These are phyloP conservation scores for Cardamine chenopodiifolia DNA, from an alignment of 345 rosid species.

Conservation along the genomic window DNA sequence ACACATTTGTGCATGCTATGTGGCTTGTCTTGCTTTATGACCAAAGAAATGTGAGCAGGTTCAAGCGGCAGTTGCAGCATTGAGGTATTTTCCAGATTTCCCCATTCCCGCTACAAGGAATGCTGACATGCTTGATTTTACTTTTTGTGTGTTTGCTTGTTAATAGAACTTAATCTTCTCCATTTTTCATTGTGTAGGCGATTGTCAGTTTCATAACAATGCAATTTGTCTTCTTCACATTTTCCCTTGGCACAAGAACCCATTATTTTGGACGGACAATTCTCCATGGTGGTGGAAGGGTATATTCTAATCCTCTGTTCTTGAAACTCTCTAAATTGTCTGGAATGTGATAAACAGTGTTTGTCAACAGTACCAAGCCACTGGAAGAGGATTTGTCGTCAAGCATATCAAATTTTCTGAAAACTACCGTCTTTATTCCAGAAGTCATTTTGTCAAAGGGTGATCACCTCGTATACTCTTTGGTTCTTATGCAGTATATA, in stretches of 20 bases:
- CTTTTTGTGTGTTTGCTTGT: slow-evolving; percentile 10
- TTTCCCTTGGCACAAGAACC: slow-evolving; percentile 91
- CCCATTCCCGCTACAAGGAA: slow-evolving; percentile 66
- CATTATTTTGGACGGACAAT: slow-evolving; percentile 97
- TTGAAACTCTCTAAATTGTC: neutral
- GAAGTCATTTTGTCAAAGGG: slow-evolving; percentile 98
- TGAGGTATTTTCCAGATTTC: slow-evolving; percentile 72
- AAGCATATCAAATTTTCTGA: slow-evolving; percentile 88
- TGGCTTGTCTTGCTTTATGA: slow-evolving; percentile 30
- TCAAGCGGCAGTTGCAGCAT: slow-evolving; percentile 72
- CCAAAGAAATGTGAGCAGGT: slow-evolving; percentile 53
- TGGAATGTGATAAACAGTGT: slow-evolving; percentile 29
- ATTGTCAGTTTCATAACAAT: slow-evolving; percentile 84
- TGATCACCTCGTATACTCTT: slow-evolving; percentile 43
- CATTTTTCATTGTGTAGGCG: slow-evolving; percentile 59
- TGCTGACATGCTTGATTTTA: slow-evolving; percentile 80
- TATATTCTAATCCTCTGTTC: slow-evolving; percentile 41
- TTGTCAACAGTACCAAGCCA: slow-evolving; percentile 81
- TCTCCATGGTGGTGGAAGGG: slow-evolving; percentile 99
- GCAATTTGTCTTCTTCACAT: slow-evolving; percentile 98
- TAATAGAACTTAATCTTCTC: slow-evolving; percentile 14
- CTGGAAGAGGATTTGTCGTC: slow-evolving; percentile 97
- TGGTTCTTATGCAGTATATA: slow-evolving; percentile 20
- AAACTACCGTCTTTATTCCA: slow-evolving; percentile 92
- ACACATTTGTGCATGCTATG: slow-evolving; percentile 21